These are phyloP conservation scores for Beauveria brongniartii DNA, from an alignment of 2,329 filamentous ascomycete species.

Conservation along the genomic window DNA sequence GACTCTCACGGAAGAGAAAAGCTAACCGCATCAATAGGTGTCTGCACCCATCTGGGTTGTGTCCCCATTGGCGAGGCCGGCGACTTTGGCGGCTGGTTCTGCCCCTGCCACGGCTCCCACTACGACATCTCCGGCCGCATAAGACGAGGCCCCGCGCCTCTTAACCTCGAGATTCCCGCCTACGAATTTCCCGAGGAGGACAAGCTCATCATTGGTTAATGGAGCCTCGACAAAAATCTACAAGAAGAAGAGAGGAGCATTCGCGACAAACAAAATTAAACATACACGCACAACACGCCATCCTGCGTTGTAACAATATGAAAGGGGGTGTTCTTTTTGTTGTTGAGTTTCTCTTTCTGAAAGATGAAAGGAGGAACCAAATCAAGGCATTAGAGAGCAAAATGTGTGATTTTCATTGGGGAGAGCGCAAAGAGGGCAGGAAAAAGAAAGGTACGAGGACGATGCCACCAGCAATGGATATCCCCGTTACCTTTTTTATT, in stretches of 20 bases:
- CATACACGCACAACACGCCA: constrained; percentile 4
- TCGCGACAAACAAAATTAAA: neutral
- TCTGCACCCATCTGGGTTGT: constrained; percentile 99
- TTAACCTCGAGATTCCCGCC: constrained; percentile 90
- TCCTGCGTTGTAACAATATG: constrained; percentile 11
- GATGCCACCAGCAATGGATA: neutral
- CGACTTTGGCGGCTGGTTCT: constrained; percentile 99
- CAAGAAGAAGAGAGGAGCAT: neutral
- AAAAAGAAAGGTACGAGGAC: neutral
- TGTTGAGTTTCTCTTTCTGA: neutral
- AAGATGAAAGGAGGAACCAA: neutral
- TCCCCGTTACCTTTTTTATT: neutral
- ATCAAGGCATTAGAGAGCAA: constrained; percentile 7
- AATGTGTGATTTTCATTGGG: neutral
- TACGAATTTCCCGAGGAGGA: constrained; percentile 92
- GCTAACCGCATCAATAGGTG: constrained; percentile 49
- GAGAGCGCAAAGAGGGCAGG: neutral
- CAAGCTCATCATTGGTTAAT: constrained; percentile 88
- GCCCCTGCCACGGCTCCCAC: constrained; percentile 99
- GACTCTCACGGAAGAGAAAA: neutral
- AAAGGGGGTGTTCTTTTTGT: constrained; percentile 1
- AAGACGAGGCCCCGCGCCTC: constrained; percentile 91
- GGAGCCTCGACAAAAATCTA: constrained; percentile 2
- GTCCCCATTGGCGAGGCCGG: constrained; percentile 98
- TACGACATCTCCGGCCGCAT: constrained; percentile 99